A percentile compares a stretch with the other conserved stretches of the same genome.
These are phyloP conservation scores for Podospora sp. DNA, from an alignment of 495 filamentous ascomycete species.

Conservation along the genomic window DNA sequence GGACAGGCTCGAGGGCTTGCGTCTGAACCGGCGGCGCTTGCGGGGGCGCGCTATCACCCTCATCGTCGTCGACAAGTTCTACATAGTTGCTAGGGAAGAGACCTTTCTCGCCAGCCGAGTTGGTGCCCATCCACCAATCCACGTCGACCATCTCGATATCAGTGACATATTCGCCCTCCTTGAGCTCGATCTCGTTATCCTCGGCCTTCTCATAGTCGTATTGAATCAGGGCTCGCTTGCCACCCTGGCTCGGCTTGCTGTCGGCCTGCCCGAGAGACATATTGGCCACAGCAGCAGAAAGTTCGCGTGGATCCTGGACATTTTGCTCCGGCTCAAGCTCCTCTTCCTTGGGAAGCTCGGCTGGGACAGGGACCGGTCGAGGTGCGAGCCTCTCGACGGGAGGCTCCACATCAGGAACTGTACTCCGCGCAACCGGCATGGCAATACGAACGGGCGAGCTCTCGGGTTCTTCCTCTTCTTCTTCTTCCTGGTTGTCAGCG, in stretches of 20 bases:
- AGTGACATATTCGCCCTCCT: conserved; percentile 89
- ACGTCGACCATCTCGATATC: conserved; percentile 96
- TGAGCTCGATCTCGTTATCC: conserved; percentile 90
- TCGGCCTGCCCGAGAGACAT: conserved; percentile 37
- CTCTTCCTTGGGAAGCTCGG: conserved; percentile 60
- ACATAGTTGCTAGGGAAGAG: conserved; percentile 98
- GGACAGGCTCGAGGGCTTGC: conserved; percentile 28
- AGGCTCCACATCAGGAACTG: conserved; percentile 56
- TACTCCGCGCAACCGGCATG: conserved; percentile 74
- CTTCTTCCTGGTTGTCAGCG: conserved; percentile 54
- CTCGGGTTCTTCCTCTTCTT: conserved; percentile 44
- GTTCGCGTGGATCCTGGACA: conserved; percentile 63
- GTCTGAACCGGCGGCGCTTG: conserved; percentile 30
- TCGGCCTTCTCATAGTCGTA: conserved; percentile 98
- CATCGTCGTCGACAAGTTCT: conserved; percentile 70
- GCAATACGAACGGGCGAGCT: conserved; percentile 80
- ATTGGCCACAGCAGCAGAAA: conserved; percentile 58
- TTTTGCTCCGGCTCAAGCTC: conserved; percentile 66
- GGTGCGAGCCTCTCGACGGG: conserved; percentile 51
- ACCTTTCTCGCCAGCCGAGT: conserved; percentile 75
- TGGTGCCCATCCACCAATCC: conserved; percentile 97
- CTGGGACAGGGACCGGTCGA: conserved; percentile 48
- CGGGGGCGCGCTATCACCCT: conserved; percentile 30
- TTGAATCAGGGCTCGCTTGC: conserved; percentile 74
- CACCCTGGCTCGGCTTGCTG: conserved; percentile 41